These are phyloP conservation scores for Solanum peruvianum DNA, from an alignment of 257 asterid species.

Conservation along the genomic window DNA sequence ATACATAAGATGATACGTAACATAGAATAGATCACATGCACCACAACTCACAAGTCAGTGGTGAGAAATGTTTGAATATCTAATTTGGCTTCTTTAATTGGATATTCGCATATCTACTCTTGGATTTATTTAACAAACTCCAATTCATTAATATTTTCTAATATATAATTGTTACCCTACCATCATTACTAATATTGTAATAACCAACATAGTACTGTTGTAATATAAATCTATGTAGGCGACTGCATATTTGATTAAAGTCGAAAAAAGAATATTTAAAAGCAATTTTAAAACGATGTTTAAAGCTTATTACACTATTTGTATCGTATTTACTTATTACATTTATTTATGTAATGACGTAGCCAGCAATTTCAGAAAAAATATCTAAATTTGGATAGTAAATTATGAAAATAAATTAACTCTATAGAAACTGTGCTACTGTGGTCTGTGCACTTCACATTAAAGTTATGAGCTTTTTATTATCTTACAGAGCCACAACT, in stretches of 20 bases:
- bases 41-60: not conserved
- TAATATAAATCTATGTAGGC: not conserved
- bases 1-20: no score
- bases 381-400: no score
- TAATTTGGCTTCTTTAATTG: not conserved
- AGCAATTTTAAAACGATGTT: rapidly evolving
- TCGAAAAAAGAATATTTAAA: no score
- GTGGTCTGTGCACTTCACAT: no score
- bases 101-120: not conserved
- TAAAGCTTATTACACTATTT: rapidly evolving
- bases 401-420: not conserved
- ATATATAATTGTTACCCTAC: not conserved
- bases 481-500: not conserved
- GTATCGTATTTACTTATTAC: no score
- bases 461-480: not conserved
- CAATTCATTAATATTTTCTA: not conserved
- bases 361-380: rapidly evolving
- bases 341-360: no score
- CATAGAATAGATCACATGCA: not conserved
- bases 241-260: not conserved
- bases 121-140: not conserved
- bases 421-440: not conserved
- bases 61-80: not conserved
- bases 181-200: not conserved
- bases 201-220: not conserved